Evolutionary conservation across 2,329 filamentous ascomycete species (phyloP).

Genomic region (Aspergillus calidoustus): DNA sequence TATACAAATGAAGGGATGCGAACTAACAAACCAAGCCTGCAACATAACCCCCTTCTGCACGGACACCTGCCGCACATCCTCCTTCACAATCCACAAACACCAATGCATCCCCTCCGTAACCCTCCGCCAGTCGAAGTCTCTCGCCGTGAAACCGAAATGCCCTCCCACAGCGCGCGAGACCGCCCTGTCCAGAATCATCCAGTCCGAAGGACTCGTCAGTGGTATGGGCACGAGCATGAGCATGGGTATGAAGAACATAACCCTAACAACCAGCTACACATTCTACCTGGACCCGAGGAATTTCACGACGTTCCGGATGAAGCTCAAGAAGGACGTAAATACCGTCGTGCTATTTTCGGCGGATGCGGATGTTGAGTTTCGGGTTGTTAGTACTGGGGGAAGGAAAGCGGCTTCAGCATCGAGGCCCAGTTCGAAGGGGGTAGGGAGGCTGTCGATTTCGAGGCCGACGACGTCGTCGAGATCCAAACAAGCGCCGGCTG

Average conservation of each 20-base stretch:
- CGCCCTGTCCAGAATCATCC: constrained; percentile 32
- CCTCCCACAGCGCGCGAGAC: constrained; percentile 30
- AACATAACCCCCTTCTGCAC: constrained; percentile 37
- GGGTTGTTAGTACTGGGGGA: constrained; percentile 16
- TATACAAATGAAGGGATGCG: not conserved
- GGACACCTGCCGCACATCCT: constrained; percentile 30
- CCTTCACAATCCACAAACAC: constrained; percentile 20
- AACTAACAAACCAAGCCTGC: constrained; percentile 26
- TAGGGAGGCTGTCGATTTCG: not conserved
- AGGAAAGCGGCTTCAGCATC: not conserved
- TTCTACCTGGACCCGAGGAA: constrained; percentile 38
- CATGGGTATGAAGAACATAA: constrained; percentile 17
- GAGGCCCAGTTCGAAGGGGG: not conserved
- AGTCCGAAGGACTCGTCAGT: constrained; percentile 15
- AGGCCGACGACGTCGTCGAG: not conserved
- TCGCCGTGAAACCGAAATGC: constrained; percentile 34
- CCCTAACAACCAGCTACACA: constrained; percentile 32
- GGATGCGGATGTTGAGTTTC: constrained; percentile 33
- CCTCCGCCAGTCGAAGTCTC: constrained; percentile 36
- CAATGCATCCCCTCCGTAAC: constrained; percentile 37
- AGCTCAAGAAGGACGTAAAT: constrained; percentile 32
- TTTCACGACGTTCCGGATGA: constrained; percentile 40
- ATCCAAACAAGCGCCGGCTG: not conserved
- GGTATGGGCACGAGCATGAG: not conserved
- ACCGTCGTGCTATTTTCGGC: constrained; percentile 35